Conservation (phyloP, 2,329 filamentous ascomycete genomes). For the Aspergillus pseudoterreus region DNA sequence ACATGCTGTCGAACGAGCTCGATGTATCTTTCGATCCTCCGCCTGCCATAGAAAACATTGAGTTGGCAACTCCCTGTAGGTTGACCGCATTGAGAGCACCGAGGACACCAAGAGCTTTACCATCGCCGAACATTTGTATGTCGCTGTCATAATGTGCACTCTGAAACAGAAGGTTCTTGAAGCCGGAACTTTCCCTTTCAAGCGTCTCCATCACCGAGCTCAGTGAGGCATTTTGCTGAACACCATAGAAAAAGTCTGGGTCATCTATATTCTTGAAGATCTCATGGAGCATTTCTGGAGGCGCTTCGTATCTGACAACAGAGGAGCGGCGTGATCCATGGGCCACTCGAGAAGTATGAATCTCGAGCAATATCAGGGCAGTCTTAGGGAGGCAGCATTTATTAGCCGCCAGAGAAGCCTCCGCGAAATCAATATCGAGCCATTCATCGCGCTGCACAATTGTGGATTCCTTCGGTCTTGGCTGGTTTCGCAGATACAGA, state of each 20-base stretch:
- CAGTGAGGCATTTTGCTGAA: slow-evolving; percentile 73
- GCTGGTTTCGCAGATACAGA: slow-evolving; percentile 82
- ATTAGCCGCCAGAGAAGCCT: slow-evolving; percentile 68
- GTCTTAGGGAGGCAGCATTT: slow-evolving; percentile 82
- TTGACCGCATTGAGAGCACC: slow-evolving; percentile 76
- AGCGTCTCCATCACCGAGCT: slow-evolving; percentile 74
- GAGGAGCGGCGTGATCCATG: slow-evolving; percentile 66
- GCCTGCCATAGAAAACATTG: slow-evolving; percentile 63
- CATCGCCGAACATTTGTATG: slow-evolving; percentile 56
- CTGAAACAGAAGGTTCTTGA: slow-evolving; percentile 83
- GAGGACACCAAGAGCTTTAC: slow-evolving; percentile 67
- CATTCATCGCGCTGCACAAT: slow-evolving; percentile 75
- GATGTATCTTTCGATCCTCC: slow-evolving; percentile 48
- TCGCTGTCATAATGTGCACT: slow-evolving; percentile 88
- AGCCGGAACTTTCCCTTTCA: slow-evolving; percentile 83
- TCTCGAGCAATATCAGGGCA: slow-evolving; percentile 78
- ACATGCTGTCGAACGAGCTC: slow-evolving; percentile 65
- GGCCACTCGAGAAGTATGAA: slow-evolving; percentile 56
- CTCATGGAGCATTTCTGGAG: slow-evolving; percentile 67
- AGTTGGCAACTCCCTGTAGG: slow-evolving; percentile 79
- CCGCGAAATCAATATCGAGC: slow-evolving; percentile 76
- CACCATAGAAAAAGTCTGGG: slow-evolving; percentile 91
- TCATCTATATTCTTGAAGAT: slow-evolving; percentile 95
- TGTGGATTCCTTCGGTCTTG: slow-evolving; percentile 69
- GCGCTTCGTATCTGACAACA: slow-evolving; percentile 48